A percentile compares a stretch with the other conserved stretches of the same genome.
These are phyloP conservation scores for Albizia julibrissin DNA, from an alignment of 306 rosid species.

Conservation along the genomic window DNA sequence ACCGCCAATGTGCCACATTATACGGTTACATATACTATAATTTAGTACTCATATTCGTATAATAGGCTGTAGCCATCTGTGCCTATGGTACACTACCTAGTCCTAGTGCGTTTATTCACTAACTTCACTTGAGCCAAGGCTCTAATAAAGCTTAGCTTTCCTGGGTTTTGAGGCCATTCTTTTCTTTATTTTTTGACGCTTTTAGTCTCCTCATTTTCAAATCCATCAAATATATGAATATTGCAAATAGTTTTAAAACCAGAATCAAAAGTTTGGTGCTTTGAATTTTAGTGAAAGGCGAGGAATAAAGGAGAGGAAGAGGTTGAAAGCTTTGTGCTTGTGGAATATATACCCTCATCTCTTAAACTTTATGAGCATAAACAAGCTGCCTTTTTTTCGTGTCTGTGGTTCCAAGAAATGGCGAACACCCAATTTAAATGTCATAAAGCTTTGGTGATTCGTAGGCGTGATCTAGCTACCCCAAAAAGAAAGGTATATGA, in stretches of 20 bases:
- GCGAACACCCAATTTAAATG: slow-evolving; percentile 49
- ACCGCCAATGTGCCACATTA: slow-evolving; percentile 20
- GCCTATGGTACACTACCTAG: background rate
- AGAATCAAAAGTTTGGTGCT: slow-evolving; percentile 21
- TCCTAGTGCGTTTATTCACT: background rate
- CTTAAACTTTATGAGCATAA: slow-evolving; percentile 30
- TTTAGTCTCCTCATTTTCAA: slow-evolving; percentile 13
- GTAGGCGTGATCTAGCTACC: slow-evolving; percentile 5
- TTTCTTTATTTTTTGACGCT: background rate
- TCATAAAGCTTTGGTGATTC: slow-evolving; percentile 37
- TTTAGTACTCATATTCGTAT: background rate
- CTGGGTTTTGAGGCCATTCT: background rate
- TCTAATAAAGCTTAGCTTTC: background rate
- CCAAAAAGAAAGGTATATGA: slow-evolving; percentile 31
- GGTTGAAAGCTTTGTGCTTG: slow-evolving; percentile 34
- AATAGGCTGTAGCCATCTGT: slow-evolving; percentile 6
- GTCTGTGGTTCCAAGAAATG: slow-evolving; percentile 35
- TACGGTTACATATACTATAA: background rate
- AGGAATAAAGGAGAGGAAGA: slow-evolving; percentile 20
- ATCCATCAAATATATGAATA: background rate
- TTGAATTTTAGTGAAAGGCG: background rate
- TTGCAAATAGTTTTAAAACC: slow-evolving; percentile 3
- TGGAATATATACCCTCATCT: slow-evolving; percentile 53
- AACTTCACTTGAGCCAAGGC: background rate
- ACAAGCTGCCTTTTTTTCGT: background rate